Base-by-base conservation (phyloP, 1,139 yeast genomes). In the Pichia sp. region DNA sequence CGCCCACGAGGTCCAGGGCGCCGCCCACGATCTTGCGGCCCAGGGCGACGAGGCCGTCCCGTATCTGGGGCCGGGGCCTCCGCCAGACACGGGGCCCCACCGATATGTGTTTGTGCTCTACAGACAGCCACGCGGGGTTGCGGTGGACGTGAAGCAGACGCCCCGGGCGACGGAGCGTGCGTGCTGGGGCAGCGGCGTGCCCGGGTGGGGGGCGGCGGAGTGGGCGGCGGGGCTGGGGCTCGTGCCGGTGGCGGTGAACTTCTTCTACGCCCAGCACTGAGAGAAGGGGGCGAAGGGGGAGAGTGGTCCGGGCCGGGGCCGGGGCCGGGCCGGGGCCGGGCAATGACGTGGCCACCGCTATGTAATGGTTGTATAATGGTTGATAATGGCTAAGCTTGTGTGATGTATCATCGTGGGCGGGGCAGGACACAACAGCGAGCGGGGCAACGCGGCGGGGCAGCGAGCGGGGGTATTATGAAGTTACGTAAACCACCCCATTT, bases 1-100 rank as follows among this genome's bases (percentile, higher is more conserved):
- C 2, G 27, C 33, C 14, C 19, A 40, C 3, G 40, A 42, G n/a
- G 45, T 42, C 16, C 9, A 21, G 9, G 6, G 6, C 6, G 9
- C 38, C 2, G 30, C 35, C n/a, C 15, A 40, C 3, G 41, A 42
- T 18, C 43, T 42, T 16, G 9, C 6, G 9, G 9, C 6, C 9
- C 6, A 42, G 13, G 60, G 58, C 20, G 40, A 33, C 6, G 60
- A 52, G 10, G 53, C 74, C 35, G 54, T 71, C 21, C 66, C 70
- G 7, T 86, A 86, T 60, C 59, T 67, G 56, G 95, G 94, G 0
- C 95, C 96, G 2, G 94, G 74, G 4, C 96, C 96, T 16, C 94
- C 95, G 33, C 74, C 75, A 43, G 77, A 76, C 45, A 84, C 96
- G 1, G 93, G 94, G 20, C 73, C 75, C 54, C 95, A 88, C 64